A percentile compares a stretch with the other conserved stretches of the same genome.
Conservation (phyloP, 331 rosid genomes). For the Acacia pycnantha region DNA sequence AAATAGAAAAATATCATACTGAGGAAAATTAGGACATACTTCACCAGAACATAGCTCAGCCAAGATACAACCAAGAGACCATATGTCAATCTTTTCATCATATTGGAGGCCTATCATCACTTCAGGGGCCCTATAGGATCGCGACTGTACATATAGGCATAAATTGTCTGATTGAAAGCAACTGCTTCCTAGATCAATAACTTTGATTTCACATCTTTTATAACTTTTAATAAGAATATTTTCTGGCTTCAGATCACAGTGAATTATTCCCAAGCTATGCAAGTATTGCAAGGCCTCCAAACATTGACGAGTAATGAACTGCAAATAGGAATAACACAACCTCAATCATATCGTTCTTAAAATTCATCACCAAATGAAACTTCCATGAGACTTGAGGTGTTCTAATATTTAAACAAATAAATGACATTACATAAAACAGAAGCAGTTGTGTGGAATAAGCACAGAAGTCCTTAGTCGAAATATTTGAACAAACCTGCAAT, state of each 20-base stretch:
- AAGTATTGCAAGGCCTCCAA: constrained; percentile 91
- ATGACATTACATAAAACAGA: not conserved
- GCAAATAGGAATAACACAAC: constrained; percentile 31
- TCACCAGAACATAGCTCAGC: constrained; percentile 97
- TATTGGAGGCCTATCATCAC: constrained; percentile 95
- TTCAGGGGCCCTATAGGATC: constrained; percentile 99
- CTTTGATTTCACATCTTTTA: constrained; percentile 85
- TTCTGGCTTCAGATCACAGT: constrained; percentile 97
- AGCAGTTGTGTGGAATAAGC: constrained; percentile 10
- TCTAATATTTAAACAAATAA: not conserved
- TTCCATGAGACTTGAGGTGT: constrained; percentile 5
- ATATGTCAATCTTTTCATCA: constrained; percentile 87
- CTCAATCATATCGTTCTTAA: constrained; percentile 25
- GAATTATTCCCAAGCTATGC: constrained; percentile 87
- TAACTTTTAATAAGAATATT: constrained; percentile 88
- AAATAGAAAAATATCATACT: constrained; percentile 20
- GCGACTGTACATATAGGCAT: constrained; percentile 92
- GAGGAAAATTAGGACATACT: constrained; percentile 54
- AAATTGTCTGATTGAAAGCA: constrained; percentile 84
- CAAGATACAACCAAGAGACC: constrained; percentile 98
- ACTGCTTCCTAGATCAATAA: constrained; percentile 98
- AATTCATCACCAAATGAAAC: constrained; percentile 18
- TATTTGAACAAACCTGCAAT: constrained; percentile 71
- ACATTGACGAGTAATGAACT: constrained; percentile 88
- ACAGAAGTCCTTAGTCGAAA: constrained; percentile 18